phyloP scores from a whole-genome alignment of 2,329 filamentous ascomycete genomes.

The Ascochyta koolunga region DNA sequence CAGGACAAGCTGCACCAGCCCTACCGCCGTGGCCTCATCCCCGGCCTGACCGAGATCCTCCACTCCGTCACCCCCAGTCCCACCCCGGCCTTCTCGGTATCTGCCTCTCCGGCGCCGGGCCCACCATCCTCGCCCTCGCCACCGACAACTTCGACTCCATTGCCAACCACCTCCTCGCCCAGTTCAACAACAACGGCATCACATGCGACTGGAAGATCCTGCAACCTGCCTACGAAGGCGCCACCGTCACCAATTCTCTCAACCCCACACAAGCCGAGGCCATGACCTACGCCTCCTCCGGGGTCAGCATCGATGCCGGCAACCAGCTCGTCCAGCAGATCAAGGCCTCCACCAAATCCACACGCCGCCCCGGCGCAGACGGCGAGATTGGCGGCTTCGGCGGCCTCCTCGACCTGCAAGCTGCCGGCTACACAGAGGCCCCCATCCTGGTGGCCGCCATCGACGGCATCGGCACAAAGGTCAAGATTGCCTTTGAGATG shows the following conservation, averaged over 20 bases:
- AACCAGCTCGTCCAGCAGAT: conserved; percentile 93
- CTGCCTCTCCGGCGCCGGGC: conserved; percentile 91
- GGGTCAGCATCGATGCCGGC: conserved; percentile 92
- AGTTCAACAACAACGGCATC: conserved; percentile 75
- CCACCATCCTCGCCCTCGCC: conserved; percentile 91
- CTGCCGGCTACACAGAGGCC: conserved; percentile 73
- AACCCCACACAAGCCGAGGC: conserved; percentile 28
- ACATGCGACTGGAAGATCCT: conserved; percentile 85
- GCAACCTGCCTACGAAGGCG: conserved; percentile 79
- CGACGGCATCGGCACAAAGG: conserved; percentile 94
- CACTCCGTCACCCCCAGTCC: conserved; percentile 86
- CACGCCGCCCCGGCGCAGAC: conserved; percentile 83
- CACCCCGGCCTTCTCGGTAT: conserved; percentile 91
- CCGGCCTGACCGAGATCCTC: conserved; percentile 88
- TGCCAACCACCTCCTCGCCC: conserved; percentile 75
- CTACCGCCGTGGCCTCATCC: conserved; percentile 89
- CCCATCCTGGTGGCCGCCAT: conserved; percentile 92
- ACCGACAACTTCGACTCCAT: conserved; percentile 90
- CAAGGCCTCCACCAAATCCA: conserved; percentile 86
- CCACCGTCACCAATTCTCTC: conserved; percentile 45
- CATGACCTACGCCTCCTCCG: conserved; percentile 89
- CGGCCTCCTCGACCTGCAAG: conserved; percentile 78
- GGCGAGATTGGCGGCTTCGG: conserved; percentile 96
- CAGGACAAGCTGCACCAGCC: conserved; percentile 98
- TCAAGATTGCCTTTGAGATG: conserved; percentile 92